These are phyloP conservation scores for Penicillium sp. DNA, from an alignment of 2,329 filamentous ascomycete species.

Conservation along the genomic window DNA sequence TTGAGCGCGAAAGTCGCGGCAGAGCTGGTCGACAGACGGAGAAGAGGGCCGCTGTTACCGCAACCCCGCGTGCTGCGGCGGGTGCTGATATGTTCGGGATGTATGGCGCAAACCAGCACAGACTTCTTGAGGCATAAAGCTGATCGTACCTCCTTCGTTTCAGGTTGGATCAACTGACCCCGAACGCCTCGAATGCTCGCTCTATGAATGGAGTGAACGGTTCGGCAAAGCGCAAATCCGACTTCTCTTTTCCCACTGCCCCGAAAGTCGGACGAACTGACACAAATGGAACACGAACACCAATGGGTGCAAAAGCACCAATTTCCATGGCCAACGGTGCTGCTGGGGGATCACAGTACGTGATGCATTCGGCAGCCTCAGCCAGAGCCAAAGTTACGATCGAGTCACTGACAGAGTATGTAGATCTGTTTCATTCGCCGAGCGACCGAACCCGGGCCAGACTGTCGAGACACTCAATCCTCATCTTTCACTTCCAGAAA, in stretches of 20 bases:
- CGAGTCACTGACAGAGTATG: slow-evolving; percentile 14
- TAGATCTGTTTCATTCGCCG: slow-evolving; percentile 65
- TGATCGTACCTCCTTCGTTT: slow-evolving; percentile 1
- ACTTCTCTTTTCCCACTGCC: slow-evolving; percentile 47
- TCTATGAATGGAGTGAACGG: slow-evolving; percentile 36
- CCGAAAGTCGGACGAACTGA: slow-evolving; percentile 45
- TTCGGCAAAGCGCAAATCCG: slow-evolving; percentile 54
- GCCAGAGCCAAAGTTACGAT: no score
- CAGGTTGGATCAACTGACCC: slow-evolving; percentile 66
- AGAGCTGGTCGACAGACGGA: slow-evolving; percentile 62
- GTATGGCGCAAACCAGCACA: slow-evolving; percentile 45
- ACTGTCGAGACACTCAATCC: slow-evolving; percentile 79
- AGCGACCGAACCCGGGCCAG: slow-evolving; percentile 76
- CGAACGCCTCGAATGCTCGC: slow-evolving; percentile 54
- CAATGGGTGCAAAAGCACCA: slow-evolving; percentile 44
- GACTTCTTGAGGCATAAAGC: neutral
- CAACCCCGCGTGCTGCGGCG: slow-evolving; percentile 58
- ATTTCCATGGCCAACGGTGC: slow-evolving; percentile 34
- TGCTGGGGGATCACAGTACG: slow-evolving; percentile 41
- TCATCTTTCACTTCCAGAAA: slow-evolving; percentile 64
- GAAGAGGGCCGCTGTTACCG: slow-evolving; percentile 56
- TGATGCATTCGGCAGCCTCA: neutral
- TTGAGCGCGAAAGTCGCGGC: slow-evolving; percentile 72
- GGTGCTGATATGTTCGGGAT: slow-evolving; percentile 78
- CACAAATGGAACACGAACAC: slow-evolving; percentile 55